phyloP scores from a whole-genome alignment of 2,329 filamentous ascomycete genomes.

The Trichoderma breve region DNA sequence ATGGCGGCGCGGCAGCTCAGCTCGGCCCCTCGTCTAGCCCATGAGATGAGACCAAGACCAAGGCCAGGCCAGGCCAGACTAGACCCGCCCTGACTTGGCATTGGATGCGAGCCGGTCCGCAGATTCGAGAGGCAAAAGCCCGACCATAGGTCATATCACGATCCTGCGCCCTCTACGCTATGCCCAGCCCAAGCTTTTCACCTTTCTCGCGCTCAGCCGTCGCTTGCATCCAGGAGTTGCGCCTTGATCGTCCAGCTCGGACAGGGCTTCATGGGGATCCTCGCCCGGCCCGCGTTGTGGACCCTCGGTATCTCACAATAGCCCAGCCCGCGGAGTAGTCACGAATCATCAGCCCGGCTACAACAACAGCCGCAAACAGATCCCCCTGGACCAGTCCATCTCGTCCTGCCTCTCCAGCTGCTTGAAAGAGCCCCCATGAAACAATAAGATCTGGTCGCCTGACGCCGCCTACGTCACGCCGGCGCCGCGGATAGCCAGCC shows the following conservation, averaged over 20 bases:
- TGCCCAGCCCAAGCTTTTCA: neutral
- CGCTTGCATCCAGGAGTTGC: neutral
- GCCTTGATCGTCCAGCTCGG: neutral
- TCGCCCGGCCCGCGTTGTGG: slow-evolving; percentile 17
- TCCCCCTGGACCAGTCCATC: neutral
- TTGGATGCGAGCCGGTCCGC: neutral
- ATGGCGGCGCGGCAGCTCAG: neutral
- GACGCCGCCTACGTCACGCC: slow-evolving; percentile 18
- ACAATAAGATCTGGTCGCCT: slow-evolving; percentile 12
- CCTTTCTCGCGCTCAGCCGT: neutral
- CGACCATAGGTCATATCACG: neutral
- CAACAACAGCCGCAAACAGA: neutral
- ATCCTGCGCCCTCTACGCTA: neutral
- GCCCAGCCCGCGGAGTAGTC: neutral
- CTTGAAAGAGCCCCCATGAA: neutral
- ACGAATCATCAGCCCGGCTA: slow-evolving; percentile 3
- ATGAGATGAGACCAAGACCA: neutral
- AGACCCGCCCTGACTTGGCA: neutral
- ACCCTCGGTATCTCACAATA: slow-evolving; percentile 4
- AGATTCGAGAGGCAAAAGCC: neutral
- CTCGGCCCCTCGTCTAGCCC: slow-evolving; percentile 7
- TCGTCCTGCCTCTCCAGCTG: neutral
- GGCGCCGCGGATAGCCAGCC: slow-evolving; percentile 12
- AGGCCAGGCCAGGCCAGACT: neutral
- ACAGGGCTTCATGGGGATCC: slow-evolving; percentile 12